These are phyloP conservation scores for Globisporangium cylindrosporum DNA, from an alignment of 352 stramenopile genomes.

Conservation along the genomic window DNA sequence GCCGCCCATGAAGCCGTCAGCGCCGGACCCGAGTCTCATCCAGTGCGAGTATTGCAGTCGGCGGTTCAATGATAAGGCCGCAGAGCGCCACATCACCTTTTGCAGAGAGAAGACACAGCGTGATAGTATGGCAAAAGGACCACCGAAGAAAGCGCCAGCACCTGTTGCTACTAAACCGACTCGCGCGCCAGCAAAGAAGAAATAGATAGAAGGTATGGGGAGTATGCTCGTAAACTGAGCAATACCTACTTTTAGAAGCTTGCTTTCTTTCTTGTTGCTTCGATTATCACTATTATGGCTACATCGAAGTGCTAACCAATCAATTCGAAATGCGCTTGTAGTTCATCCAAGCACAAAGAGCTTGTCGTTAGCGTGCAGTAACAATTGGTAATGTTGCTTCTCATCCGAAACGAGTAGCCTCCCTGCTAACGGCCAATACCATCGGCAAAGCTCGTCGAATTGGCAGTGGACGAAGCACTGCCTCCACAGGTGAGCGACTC, in stretches of 20 bases:
- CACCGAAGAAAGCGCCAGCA: slow-evolving; percentile 33
- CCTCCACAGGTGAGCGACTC: slow-evolving; percentile 38
- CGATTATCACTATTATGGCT: not conserved
- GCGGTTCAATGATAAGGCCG: slow-evolving; percentile 90
- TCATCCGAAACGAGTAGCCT: too few relatives aligned
- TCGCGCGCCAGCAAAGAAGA: slow-evolving; percentile 38
- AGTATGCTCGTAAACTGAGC: not conserved
- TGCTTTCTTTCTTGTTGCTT: not conserved
- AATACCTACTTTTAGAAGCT: not conserved
- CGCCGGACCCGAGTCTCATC: slow-evolving; percentile 82
- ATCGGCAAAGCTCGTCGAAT: slow-evolving; percentile 25
- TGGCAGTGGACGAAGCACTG: slow-evolving; percentile 11
- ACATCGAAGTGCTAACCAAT: not conserved
- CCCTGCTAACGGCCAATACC: too few relatives aligned
- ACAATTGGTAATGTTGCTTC: too few relatives aligned
- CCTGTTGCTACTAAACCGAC: slow-evolving; percentile 30
- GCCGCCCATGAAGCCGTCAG: slow-evolving; percentile 54
- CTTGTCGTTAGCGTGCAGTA: slow-evolving; percentile 41
- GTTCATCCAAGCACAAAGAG: slow-evolving; percentile 53
- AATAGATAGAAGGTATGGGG: slow-evolving; percentile 19
- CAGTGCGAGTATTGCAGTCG: slow-evolving; percentile 90
- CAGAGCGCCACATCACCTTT: slow-evolving; percentile 90
- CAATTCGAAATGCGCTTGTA: too few relatives aligned
- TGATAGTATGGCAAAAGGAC: slow-evolving; percentile 34
- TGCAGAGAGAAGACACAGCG: slow-evolving; percentile 85